A percentile compares a stretch with the other conserved stretches of the same genome.
Conservation (phyloP, 2,329 filamentous ascomycete species). For the Decorospora gaudefroyi region DNA sequence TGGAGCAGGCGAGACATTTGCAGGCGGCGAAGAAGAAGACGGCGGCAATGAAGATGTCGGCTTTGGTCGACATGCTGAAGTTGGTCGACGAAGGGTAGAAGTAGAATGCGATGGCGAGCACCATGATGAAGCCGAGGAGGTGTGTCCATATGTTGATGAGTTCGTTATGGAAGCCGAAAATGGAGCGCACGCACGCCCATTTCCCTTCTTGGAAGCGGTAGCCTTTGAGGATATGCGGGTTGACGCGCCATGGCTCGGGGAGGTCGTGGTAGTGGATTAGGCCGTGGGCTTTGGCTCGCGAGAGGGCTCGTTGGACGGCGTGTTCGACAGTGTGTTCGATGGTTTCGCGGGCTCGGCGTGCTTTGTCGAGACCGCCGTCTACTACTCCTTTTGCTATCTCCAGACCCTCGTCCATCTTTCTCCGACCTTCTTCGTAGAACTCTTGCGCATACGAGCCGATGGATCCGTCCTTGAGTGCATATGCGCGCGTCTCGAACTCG, state of each 20-base stretch:
- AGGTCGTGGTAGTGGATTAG: constrained; percentile 88
- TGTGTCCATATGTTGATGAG: constrained; percentile 98
- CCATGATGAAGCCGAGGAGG: constrained; percentile 81
- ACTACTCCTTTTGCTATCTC: constrained; percentile 75
- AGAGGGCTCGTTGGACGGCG: constrained; percentile 78
- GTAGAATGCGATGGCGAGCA: constrained; percentile 89
- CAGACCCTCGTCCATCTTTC: constrained; percentile 78
- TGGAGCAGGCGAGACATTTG: constrained; percentile 93
- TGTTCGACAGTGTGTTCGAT: constrained; percentile 70
- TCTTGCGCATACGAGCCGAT: constrained; percentile 72
- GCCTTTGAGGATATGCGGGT: constrained; percentile 87
- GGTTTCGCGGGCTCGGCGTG: constrained; percentile 74
- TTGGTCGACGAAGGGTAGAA: constrained; percentile 89
- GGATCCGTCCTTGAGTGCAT: constrained; percentile 77
- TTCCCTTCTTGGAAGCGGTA: constrained; percentile 95
- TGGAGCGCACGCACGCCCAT: constrained; percentile 81
- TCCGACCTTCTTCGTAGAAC: constrained; percentile 76
- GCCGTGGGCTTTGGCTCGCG: constrained; percentile 75
- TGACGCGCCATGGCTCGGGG: constrained; percentile 89
- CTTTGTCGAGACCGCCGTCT: constrained; percentile 79
- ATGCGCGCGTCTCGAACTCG: constrained; percentile 81
- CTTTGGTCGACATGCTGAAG: constrained; percentile 82
- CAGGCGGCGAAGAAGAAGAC: constrained; percentile 95
- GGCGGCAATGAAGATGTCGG: constrained; percentile 87
- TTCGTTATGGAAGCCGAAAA: constrained; percentile 87